Percentiles rank a stretch among this genome's conserved stretches.
phyloP scores from a whole-genome alignment of 495 filamentous ascomycete genomes.

The Penicillium cataractarum region DNA sequence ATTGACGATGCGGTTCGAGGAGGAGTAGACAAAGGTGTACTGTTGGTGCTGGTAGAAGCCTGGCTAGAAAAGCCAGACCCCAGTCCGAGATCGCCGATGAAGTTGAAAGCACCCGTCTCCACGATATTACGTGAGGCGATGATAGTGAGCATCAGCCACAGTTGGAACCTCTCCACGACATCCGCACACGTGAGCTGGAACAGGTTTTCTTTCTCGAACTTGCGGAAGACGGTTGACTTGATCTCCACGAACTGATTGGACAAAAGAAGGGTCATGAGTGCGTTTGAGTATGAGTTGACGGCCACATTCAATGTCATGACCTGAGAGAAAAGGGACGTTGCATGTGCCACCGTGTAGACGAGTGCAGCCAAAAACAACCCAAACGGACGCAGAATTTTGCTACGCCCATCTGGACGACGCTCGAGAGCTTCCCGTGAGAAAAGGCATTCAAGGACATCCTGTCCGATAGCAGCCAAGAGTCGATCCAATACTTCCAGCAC shows the following conservation, averaged over 20 bases:
- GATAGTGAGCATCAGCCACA: slow-evolving; percentile 96
- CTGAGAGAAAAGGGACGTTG: slow-evolving; percentile 89
- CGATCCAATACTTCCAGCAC: slow-evolving; percentile 89
- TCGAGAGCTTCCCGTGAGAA: slow-evolving; percentile 92
- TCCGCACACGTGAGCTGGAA: slow-evolving; percentile 97
- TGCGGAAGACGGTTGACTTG: slow-evolving; percentile 96
- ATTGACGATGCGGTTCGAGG: slow-evolving; percentile 62
- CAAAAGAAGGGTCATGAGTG: slow-evolving; percentile 84
- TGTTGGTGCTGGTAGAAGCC: slow-evolving; percentile 48
- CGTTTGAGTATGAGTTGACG: slow-evolving; percentile 98
- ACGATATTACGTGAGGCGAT: slow-evolving; percentile 95
- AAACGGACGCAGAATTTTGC: slow-evolving; percentile 87
- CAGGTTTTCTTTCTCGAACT: slow-evolving; percentile 94
- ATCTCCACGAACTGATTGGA: slow-evolving; percentile 99
- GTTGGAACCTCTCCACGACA: slow-evolving; percentile 94
- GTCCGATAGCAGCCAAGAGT: slow-evolving; percentile 85
- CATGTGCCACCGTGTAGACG: slow-evolving; percentile 84
- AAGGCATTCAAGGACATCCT: slow-evolving; percentile 94
- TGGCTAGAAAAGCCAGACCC: slow-evolving; percentile 35
- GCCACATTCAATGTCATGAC: slow-evolving; percentile 97
- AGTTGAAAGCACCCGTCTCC: slow-evolving; percentile 71
- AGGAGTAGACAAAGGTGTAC: slow-evolving; percentile 49
- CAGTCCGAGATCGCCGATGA: slow-evolving; percentile 38
- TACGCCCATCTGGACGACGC: slow-evolving; percentile 82
- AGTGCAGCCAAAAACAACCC: slow-evolving; percentile 89